phyloP scores from a whole-genome alignment of 305 asterid genomes.

The Solanum hybrid region DNA sequence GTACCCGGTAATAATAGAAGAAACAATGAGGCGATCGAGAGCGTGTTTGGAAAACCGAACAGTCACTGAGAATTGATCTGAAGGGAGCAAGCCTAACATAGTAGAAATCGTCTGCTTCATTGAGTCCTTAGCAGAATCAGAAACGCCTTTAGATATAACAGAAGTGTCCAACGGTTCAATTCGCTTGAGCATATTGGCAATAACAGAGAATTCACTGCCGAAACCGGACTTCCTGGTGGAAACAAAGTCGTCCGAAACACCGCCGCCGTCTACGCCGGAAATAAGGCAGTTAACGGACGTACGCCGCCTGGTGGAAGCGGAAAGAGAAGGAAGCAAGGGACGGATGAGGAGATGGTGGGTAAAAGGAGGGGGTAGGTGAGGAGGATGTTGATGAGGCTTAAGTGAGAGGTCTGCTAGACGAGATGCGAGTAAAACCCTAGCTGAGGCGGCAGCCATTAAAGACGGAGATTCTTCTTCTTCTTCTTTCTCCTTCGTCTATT shows the following conservation, averaged over 20 bases:
- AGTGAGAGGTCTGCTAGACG: constrained; percentile 47
- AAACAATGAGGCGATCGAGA: constrained; percentile 63
- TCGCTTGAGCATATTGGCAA: constrained; percentile 77
- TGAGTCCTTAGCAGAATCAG: constrained; percentile 85
- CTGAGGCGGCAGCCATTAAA: constrained; percentile 55
- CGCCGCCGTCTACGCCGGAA: constrained; percentile 93
- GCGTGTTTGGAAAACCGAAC: constrained; percentile 64
- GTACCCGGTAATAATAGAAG: constrained; percentile 90
- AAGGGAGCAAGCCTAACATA: constrained; percentile 92
- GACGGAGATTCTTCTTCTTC: not conserved
- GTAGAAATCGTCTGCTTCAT: constrained; percentile 97
- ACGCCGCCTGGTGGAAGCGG: constrained; percentile 15
- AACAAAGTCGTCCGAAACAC: constrained; percentile 87
- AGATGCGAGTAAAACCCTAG: constrained; percentile 41
- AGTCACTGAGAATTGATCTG: constrained; percentile 70
- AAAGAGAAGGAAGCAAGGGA: constrained; percentile 33
- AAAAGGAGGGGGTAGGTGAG: constrained; percentile 8
- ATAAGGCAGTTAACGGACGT: constrained; percentile 40
- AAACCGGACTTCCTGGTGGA: constrained; percentile 71
- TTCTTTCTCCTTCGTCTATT: not conserved
- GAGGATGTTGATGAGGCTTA: constrained; percentile 12
- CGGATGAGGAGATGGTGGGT: constrained; percentile 29
- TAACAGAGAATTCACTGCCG: constrained; percentile 73
- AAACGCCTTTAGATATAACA: constrained; percentile 68
- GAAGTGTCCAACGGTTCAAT: constrained; percentile 85